Conservation (phyloP, 2,329 filamentous ascomycete species). For the Fusarium mexicanum region DNA sequence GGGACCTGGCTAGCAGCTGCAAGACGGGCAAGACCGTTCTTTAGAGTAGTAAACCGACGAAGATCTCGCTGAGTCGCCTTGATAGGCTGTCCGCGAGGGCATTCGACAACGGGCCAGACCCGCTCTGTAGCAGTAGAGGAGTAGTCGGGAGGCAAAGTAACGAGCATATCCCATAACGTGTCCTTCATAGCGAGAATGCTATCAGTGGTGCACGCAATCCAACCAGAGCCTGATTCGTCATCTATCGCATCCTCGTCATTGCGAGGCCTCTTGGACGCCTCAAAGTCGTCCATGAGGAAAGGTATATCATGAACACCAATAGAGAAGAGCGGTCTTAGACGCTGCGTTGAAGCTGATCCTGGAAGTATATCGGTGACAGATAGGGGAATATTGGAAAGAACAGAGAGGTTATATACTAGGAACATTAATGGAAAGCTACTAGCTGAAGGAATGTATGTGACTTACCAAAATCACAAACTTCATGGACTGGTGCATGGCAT, state of each 20-base stretch:
- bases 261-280: slow-evolving; percentile 53
- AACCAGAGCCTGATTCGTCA: slow-evolving; percentile 69
- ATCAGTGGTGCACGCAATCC: slow-evolving; percentile 96
- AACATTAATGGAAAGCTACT: slow-evolving; percentile 21
- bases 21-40: slow-evolving; percentile 67
- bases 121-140: slow-evolving; percentile 66
- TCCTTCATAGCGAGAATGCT: slow-evolving; percentile 89
- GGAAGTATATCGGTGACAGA: slow-evolving; percentile 77
- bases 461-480: slow-evolving; percentile 88
- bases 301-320: slow-evolving; percentile 94
- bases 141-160: slow-evolving; percentile 78
- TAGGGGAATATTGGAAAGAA: slow-evolving; percentile 87
- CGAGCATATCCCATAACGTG: slow-evolving; percentile 87
- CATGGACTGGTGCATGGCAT: slow-evolving; percentile 84
- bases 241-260: slow-evolving; percentile 50
- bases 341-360: slow-evolving; percentile 66
- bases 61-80: slow-evolving; percentile 92
- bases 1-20: slow-evolving; percentile 36
- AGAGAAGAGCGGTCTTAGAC: slow-evolving; percentile 87
- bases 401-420: slow-evolving; percentile 90
- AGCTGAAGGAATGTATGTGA: neutral
- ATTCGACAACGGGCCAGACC: slow-evolving; percentile 81
- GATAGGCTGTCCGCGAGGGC: slow-evolving; percentile 69
- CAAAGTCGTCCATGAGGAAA: slow-evolving; percentile 72
- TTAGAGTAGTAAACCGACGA: slow-evolving; percentile 78